Conservation (phyloP, 2,329 filamentous ascomycete genomes). For the Didymosphaeria variabile region DNA sequence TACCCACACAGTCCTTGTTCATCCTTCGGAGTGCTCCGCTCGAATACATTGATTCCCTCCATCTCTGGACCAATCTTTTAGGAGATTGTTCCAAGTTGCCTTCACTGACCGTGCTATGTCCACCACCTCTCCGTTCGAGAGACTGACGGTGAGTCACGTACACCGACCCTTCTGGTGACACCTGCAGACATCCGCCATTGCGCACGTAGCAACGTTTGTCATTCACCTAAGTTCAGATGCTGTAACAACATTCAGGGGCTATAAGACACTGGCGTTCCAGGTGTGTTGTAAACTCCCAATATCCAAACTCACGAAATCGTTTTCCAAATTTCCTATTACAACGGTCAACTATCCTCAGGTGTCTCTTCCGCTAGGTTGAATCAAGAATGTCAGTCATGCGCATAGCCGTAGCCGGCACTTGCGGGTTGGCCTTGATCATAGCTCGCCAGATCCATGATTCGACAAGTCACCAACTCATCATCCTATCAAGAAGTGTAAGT, state of each 20-base stretch:
- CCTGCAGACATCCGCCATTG: neutral
- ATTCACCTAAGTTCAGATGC: slow-evolving; percentile 19
- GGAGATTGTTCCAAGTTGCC: slow-evolving; percentile 10
- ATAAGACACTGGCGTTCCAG: slow-evolving; percentile 23
- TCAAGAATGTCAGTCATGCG: slow-evolving; percentile 60
- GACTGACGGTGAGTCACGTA: slow-evolving; percentile 42
- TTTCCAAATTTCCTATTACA: neutral
- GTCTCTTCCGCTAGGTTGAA: neutral
- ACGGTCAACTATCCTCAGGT: neutral
- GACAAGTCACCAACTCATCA: slow-evolving; percentile 72
- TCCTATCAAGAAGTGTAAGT: slow-evolving; percentile 73
- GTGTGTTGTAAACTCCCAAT: no score
- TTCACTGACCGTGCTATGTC: slow-evolving; percentile 5
- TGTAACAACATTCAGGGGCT: slow-evolving; percentile 16
- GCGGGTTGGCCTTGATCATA: slow-evolving; percentile 66
- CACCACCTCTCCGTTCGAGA: slow-evolving; percentile 6
- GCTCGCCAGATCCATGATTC: slow-evolving; percentile 67
- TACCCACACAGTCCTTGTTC: slow-evolving; percentile 1
- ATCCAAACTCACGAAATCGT: neutral
- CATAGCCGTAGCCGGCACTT: slow-evolving; percentile 69
- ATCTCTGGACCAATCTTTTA: slow-evolving; percentile 25
- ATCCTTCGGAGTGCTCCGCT: slow-evolving; percentile 15
- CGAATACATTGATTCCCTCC: slow-evolving; percentile 22
- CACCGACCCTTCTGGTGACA: slow-evolving; percentile 15
- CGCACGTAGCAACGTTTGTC: neutral